These are phyloP conservation scores for Arabis hirsuta DNA, from an alignment of 345 rosid species.

Conservation along the genomic window DNA sequence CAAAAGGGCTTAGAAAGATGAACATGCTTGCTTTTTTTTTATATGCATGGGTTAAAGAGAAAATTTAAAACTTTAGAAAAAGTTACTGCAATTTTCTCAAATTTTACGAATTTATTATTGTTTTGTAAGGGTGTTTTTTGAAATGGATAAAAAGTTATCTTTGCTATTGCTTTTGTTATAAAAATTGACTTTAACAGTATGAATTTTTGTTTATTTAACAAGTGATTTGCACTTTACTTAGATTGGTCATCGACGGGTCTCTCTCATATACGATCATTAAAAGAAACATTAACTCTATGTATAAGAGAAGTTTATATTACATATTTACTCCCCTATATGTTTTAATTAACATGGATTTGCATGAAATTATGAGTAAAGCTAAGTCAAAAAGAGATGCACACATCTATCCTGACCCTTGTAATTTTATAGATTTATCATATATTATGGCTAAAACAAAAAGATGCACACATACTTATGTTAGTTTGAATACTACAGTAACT, in stretches of 20 bases:
- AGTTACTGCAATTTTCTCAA: constrained; percentile 24
- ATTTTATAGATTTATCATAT: not conserved
- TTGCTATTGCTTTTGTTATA: constrained; percentile 36
- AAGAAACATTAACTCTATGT: constrained; percentile 28
- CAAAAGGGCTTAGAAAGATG: constrained; percentile 35
- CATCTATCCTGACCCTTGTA: constrained; percentile 5
- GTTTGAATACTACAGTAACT: not conserved
- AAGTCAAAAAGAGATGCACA: not conserved
- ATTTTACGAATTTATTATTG: not conserved
- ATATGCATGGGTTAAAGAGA: constrained; percentile 31
- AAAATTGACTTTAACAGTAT: constrained; percentile 41
- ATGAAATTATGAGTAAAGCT: constrained; percentile 14
- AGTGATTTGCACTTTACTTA: constrained; percentile 38
- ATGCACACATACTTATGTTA: not conserved
- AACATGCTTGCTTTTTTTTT: constrained; percentile 24
- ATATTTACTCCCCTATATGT: not conserved
- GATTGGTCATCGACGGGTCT: constrained; percentile 32
- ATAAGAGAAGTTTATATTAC: not conserved
- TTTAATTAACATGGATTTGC: constrained; percentile 4
- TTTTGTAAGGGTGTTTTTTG: constrained; percentile 29
- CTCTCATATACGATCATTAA: constrained; percentile 29
- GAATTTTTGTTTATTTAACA: constrained; percentile 10
- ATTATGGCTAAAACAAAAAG: too few species aligned
- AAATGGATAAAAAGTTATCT: constrained; percentile 37
- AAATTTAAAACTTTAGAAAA: constrained; percentile 21